Evolutionary conservation across 2,329 filamentous ascomycete genomes (phyloP).

Genomic region (Trichoderma oligosporum): DNA sequence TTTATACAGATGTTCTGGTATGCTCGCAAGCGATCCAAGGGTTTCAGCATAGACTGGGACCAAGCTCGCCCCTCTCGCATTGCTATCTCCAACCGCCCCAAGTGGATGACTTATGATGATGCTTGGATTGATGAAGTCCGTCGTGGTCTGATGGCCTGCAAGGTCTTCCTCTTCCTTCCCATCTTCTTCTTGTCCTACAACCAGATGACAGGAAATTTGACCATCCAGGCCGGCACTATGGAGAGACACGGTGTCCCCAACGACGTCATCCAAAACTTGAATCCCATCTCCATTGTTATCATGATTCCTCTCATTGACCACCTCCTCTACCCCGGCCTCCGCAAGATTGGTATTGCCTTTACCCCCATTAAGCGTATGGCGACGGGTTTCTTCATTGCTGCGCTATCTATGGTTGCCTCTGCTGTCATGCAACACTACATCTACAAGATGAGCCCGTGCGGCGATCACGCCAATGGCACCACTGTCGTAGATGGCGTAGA

Average conservation of each 20-base stretch:
- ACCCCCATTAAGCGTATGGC: constrained; percentile 74
- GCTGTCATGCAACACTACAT: constrained; percentile 59
- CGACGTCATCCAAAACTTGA: constrained; percentile 71
- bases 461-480: constrained; percentile 45
- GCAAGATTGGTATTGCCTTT: constrained; percentile 61
- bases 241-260: constrained; percentile 68
- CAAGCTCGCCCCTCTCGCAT: constrained; percentile 64
- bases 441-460: constrained; percentile 61
- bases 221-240: constrained; percentile 64
- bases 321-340: constrained; percentile 65
- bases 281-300: constrained; percentile 71
- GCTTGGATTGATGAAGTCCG: constrained; percentile 76
- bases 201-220: constrained; percentile 58
- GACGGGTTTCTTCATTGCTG: constrained; percentile 62
- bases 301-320: constrained; percentile 69
- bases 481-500: constrained; percentile 23
- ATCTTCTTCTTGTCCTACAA: constrained; percentile 59
- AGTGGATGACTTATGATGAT: constrained; percentile 80
- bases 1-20: constrained; percentile 58
- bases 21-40: constrained; percentile 62
- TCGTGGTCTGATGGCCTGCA: constrained; percentile 65
- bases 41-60: constrained; percentile 66
- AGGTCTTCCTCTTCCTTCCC: constrained; percentile 68
- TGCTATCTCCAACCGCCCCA: constrained; percentile 51
- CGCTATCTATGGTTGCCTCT: constrained; percentile 57